phyloP scores from a whole-genome alignment of 768 basidiomycete species.

The Lactarius sanguifluus region DNA sequence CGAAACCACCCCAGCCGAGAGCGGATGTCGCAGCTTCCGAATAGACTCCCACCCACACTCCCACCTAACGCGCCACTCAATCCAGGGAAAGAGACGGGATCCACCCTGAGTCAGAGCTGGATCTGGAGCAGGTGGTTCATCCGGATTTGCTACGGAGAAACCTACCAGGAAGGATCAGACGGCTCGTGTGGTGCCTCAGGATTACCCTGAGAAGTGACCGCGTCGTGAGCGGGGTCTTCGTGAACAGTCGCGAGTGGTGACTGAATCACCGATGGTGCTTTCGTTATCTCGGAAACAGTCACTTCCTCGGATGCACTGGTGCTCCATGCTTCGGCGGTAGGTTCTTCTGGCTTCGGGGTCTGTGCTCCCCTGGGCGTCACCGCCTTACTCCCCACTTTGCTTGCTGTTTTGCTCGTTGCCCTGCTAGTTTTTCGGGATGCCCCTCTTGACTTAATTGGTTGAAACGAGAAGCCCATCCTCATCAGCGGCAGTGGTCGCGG shows the following conservation, averaged over 20 bases:
- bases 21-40: constrained; percentile 7
- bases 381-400: constrained; percentile 26
- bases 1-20: constrained; percentile 19
- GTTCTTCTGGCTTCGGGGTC: constrained; percentile 22
- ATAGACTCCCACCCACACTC: constrained; percentile 1
- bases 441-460: constrained; percentile 18
- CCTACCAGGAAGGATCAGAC: constrained; percentile 6
- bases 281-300: background rate
- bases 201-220: background rate
- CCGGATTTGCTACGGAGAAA: constrained; percentile 11
- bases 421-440: constrained; percentile 23
- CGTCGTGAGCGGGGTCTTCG: constrained; percentile 10
- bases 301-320: background rate
- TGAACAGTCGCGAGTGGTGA: constrained; percentile 19
- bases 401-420: constrained; percentile 22
- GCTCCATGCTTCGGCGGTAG: background rate
- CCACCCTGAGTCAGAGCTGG: background rate
- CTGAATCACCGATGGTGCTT: background rate
- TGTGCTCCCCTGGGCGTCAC: constrained; percentile 20
- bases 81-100: background rate
- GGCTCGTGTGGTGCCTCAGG: background rate
- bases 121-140: background rate
- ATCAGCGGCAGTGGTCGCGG: constrained; percentile 6
- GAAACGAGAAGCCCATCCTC: constrained; percentile 1
- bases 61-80: background rate